phyloP scores from a whole-genome alignment of 2,329 filamentous ascomycete species.

The Aspergillus spinulosporus region DNA sequence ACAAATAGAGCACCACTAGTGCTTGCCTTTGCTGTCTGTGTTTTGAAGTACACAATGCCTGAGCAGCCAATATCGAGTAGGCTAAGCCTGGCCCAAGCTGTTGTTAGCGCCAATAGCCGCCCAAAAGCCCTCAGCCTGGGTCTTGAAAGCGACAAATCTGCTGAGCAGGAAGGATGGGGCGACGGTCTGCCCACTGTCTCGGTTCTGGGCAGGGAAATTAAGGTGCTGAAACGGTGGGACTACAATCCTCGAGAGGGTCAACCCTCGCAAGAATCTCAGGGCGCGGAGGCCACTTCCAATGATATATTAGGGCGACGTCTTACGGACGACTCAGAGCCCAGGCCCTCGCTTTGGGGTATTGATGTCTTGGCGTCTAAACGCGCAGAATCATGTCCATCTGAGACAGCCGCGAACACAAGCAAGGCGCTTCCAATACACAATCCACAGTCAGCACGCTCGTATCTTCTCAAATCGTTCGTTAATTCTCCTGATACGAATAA shows the following conservation, averaged over 20 bases:
- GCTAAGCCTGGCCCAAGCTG: slow-evolving; percentile 77
- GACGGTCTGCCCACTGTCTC: slow-evolving; percentile 72
- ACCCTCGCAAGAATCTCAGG: slow-evolving; percentile 21
- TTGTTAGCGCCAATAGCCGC: slow-evolving; percentile 80
- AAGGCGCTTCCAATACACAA: slow-evolving; percentile 69
- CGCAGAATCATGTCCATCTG: slow-evolving; percentile 35
- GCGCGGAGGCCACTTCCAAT: slow-evolving; percentile 8
- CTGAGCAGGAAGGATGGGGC: slow-evolving; percentile 71
- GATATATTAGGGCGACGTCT: slow-evolving; percentile 18
- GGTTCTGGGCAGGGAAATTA: slow-evolving; percentile 71
- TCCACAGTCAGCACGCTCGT: slow-evolving; percentile 66
- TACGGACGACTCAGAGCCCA: slow-evolving; percentile 11
- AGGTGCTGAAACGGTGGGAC: slow-evolving; percentile 74
- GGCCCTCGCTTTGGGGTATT: slow-evolving; percentile 58
- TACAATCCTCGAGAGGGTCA: slow-evolving; percentile 61
- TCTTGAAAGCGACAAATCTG: slow-evolving; percentile 63
- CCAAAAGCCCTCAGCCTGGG: slow-evolving; percentile 75
- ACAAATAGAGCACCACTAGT: slow-evolving; percentile 83
- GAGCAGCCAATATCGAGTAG: slow-evolving; percentile 82
- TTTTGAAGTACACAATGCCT: slow-evolving; percentile 79
- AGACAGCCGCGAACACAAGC: slow-evolving; percentile 21
- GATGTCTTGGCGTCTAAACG: slow-evolving; percentile 58
- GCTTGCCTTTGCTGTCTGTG: slow-evolving; percentile 72
- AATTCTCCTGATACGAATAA: slow-evolving; percentile 14
- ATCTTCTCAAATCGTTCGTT: slow-evolving; percentile 54